Base-by-base conservation (phyloP, 2,329 filamentous ascomycete species). In the Rutstroemia sp. region DNA sequence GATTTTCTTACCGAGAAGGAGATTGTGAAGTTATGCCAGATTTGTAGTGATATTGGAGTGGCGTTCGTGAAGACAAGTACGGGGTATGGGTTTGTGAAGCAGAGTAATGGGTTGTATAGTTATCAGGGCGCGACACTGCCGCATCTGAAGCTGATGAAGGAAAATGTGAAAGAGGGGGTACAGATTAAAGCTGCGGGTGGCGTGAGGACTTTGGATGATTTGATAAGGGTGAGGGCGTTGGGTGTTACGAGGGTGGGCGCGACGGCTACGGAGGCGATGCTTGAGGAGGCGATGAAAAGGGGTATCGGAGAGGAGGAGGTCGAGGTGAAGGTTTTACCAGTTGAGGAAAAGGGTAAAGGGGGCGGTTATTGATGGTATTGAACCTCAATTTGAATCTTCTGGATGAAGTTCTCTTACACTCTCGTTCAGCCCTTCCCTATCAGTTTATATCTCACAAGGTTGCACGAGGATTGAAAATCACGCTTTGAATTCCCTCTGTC, bases 11-110 rank as follows among this genome's bases (percentile, higher is more conserved):
- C 71, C 1, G 70, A 78, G 0, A 63, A 74, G 10, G 74, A 83
- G 39, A 81, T 84, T 51, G 61, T 74, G 8, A 71, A 68, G 5
- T 70, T 85, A 0, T 83, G 81, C 63, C 63, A 75, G 65, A 80
- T 84, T 30, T 84, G 81, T 64, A 75, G 75, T 0, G 65, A 71
- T 0, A 38, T 79, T 0, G 69, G 68, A 0, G 80, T 84, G 0
- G 80, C 75, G 0, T 85, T 82, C 56, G 75, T 83, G 61, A 84
- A 84, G 71, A 84, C 81, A 0, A 80, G 78, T 1, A 82, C 80
- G 0, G 81, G 81, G 0, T 83, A 82, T 61, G 81, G 80, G 0
- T 83, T 84, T 45, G 78, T 82, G 14, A 83, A 83, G 68, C 75
- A 77, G 65, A 39, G 66, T 0, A 71, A 75, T 58, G 79, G 79